Evolutionary conservation across 176 grass and related monocot species (phyloP).

Genomic region (Eremochloa ophiuroides): DNA sequence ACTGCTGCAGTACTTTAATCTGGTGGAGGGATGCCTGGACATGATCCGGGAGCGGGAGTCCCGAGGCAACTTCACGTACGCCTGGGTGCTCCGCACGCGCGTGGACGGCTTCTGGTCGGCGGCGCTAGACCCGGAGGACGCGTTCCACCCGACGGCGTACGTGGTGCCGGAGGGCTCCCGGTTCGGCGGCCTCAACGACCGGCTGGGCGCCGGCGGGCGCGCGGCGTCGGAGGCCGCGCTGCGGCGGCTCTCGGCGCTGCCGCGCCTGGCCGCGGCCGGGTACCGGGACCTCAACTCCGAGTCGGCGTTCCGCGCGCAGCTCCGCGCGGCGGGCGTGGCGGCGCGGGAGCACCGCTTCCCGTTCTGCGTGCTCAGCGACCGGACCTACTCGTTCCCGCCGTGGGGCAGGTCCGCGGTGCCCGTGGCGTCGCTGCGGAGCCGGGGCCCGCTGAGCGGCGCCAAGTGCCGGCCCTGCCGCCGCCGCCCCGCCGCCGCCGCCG

Average conservation of each 20-base stretch:
- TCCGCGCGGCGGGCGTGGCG: slow-evolving; percentile 19
- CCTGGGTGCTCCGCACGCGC: slow-evolving; percentile 68
- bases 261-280: slow-evolving; percentile 32
- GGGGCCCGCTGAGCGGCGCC: slow-evolving; percentile 59
- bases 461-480: slow-evolving; percentile 66
- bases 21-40: slow-evolving; percentile 73
- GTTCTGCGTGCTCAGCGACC: slow-evolving; percentile 69
- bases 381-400: slow-evolving; percentile 53
- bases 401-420: slow-evolving; percentile 40
- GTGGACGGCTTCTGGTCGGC: slow-evolving; percentile 68
- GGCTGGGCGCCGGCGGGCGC: slow-evolving; percentile 53
- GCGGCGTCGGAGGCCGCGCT: slow-evolving; percentile 31
- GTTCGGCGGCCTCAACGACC: slow-evolving; percentile 78
- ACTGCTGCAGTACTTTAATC: slow-evolving; percentile 62
- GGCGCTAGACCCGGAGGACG: slow-evolving; percentile 14
- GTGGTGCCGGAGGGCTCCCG: slow-evolving; percentile 61
- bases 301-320: slow-evolving; percentile 58
- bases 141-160: slow-evolving; percentile 30
- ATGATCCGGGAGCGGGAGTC: slow-evolving; percentile 58
- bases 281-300: slow-evolving; percentile 62
- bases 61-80: slow-evolving; percentile 45
- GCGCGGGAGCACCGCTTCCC: slow-evolving; percentile 35
- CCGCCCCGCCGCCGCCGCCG: slow-evolving; percentile 32
- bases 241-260: slow-evolving; percentile 51
- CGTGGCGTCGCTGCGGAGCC: slow-evolving; percentile 55